Base-by-base conservation (phyloP, 306 rosid genomes). In the Geum urbanum region DNA sequence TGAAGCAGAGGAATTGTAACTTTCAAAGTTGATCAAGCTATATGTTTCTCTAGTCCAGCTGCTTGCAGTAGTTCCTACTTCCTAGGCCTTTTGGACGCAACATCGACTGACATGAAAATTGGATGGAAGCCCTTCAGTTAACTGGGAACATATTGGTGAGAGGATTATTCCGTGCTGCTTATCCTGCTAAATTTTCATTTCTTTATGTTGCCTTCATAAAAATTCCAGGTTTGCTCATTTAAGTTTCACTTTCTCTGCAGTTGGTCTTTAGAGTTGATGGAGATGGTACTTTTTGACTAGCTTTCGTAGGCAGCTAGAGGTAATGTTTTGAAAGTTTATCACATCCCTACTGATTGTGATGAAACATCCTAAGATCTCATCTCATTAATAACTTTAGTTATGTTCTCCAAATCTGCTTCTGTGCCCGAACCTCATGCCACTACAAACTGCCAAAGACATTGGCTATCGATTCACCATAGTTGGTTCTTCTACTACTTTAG, bases 201-300 rank as follows among this genome's bases (percentile, higher is more conserved):
- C 43, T 12, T 63, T 18, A 9, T 53, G 11, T 35, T 54, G 13
- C 67, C 27, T 71, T 61, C 74, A 50, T 66, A 24, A 14, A 64
- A 68, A 44, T 56, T 57, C 70, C 50, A 20, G 64, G 44, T 59
- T 78, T 80, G 60, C 74, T 73, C 68, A 65, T 76, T 22, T 74
- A 64, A 67, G 69, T 56, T 77, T 32, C 37, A 32, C 37, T 32
- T 32, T 10, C 59, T 66, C 46, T 84, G 82, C 83, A 90, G 98
- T 91, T 53, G 96, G 98, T 63, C 98, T 94, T 77, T 92, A 88
- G 73, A 94, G 67, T 78, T 88, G 71, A 81, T 88, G 96, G 94
- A 92, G 83, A 92, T 88, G 96, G 95, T 94, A 92, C 69, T 80
- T 92, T 67, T 92, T 92, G 76, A 92, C 97, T 44, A 97, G 98